Percentiles rank a stretch among this genome's conserved stretches.
These are phyloP conservation scores for Atkinsonella texensis DNA, from an alignment of 2,329 filamentous ascomycete species.

Conservation along the genomic window DNA sequence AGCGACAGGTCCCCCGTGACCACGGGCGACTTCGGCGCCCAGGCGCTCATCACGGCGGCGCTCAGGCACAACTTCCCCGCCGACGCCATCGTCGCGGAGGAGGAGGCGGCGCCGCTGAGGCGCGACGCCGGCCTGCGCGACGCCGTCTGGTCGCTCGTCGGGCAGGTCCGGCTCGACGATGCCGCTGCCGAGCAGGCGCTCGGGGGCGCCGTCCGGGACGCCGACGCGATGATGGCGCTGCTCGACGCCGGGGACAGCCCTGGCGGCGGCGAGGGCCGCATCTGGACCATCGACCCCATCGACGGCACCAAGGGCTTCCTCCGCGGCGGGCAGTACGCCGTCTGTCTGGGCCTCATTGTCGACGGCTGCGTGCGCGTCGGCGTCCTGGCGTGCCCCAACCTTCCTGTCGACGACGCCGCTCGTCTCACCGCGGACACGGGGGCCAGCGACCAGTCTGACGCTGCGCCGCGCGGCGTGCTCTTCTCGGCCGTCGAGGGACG, in stretches of 20 bases:
- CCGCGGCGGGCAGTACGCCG: constrained; percentile 90
- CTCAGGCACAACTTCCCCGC: constrained; percentile 80
- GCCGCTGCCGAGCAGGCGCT: constrained; percentile 47
- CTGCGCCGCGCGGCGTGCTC: constrained; percentile 71
- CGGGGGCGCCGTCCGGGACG: constrained; percentile 55
- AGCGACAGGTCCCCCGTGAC: constrained; percentile 94
- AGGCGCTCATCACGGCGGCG: constrained; percentile 88
- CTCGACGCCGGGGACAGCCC: constrained; percentile 58
- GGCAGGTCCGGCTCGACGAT: constrained; percentile 52
- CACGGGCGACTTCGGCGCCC: constrained; percentile 94
- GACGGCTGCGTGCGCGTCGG: constrained; percentile 91
- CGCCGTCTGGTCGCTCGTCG: constrained; percentile 74
- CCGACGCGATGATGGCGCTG: constrained; percentile 54
- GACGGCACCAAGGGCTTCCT: constrained; percentile 97
- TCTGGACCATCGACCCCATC: constrained; percentile 96
- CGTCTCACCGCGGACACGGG: constrained; percentile 55
- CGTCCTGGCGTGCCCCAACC: constrained; percentile 89
- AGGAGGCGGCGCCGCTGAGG: constrained; percentile 74
- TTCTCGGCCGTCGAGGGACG: constrained; percentile 73
- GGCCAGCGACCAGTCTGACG: constrained; percentile 48
- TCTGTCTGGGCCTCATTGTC: constrained; percentile 83
- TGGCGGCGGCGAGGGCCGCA: constrained; percentile 62
- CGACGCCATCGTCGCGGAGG: constrained; percentile 89
- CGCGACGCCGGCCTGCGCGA: constrained; percentile 53
- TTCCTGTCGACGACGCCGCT: constrained; percentile 68